These are phyloP conservation scores for Euphorbia lathyris DNA, from an alignment of 345 rosid genomes.

Conservation along the genomic window DNA sequence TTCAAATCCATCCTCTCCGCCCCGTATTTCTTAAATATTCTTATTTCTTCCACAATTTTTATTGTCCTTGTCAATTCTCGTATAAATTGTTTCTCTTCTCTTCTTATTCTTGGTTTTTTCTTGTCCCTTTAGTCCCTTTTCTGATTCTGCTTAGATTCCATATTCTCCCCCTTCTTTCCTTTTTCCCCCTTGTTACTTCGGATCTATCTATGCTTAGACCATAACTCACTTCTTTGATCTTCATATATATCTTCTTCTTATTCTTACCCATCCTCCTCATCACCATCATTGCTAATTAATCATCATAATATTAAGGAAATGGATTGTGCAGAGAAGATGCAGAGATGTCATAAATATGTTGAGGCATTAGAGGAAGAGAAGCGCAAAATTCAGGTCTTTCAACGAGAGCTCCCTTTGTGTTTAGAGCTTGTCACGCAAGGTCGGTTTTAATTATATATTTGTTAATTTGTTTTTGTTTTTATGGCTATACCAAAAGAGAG, in stretches of 20 bases:
- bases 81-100: background rate
- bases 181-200: slow-evolving; percentile 19
- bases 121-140: slow-evolving; percentile 47
- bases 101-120: background rate
- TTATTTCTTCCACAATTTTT: no score
- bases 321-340: slow-evolving; percentile 51
- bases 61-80: background rate
- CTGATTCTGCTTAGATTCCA: slow-evolving; percentile 75
- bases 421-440: slow-evolving; percentile 90
- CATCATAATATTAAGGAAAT: slow-evolving; percentile 6
- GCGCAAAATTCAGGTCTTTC: slow-evolving; percentile 85
- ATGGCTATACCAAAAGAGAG: background rate
- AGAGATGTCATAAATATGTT: slow-evolving; percentile 55
- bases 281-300: background rate
- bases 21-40: background rate
- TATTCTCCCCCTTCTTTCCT: slow-evolving; percentile 29
- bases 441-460: slow-evolving; percentile 10
- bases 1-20: background rate
- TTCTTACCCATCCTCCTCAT: background rate
- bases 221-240: background rate
- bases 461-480: background rate
- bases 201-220: slow-evolving; percentile 45
- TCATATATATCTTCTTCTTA: background rate
- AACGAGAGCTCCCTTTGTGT: slow-evolving; percentile 93
- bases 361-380: slow-evolving; percentile 81